Base-by-base conservation (phyloP, 106 monocot species). In the Dioscorea dumetorum region DNA sequence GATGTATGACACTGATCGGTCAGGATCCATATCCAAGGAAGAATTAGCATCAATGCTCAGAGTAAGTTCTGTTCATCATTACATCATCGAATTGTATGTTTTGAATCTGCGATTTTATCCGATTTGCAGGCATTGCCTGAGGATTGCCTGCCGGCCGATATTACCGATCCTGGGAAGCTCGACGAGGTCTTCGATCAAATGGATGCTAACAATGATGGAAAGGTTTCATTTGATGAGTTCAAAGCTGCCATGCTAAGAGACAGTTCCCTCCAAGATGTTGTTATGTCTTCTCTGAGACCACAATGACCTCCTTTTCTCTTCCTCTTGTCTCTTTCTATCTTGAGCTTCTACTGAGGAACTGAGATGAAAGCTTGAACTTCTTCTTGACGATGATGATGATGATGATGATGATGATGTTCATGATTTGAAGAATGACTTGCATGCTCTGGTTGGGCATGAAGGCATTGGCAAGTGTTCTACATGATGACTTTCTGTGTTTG, bases 21-120 rank as follows among this genome's bases (percentile, higher is more conserved):
- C 87, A 13, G 87, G 87, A 20, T 84, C 69, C 31, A 84, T 88
- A 60, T 78, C 83, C 18, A 83, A 75, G 72, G 83, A 88, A 33
- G 87, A 88, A 73, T 68, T 88, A 58, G 87, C 87, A 12, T 83
- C 83, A n/a, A 84, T 88, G 83, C 83, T 88, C 8, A 73, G 83
- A 58, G 87, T 87, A 79, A 66, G 51, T 50, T 21, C 19, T 12
- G 4, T 21, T 3, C 22, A 18, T 16, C 15, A 51, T 22, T 22
- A 7, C 22, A 11, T 28, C 28, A 31, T 16, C 8, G 20, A 49
- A 21, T 5, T 4, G 49, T 50, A 2, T 18, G 18, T 54, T 13
- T 54, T 54, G 15, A 51, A 17, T 51, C 51, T 17, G 0, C 0
- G 4, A 18, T 54, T 54, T 19, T 13, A 54, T 19, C 18, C 3